Evolutionary conservation across 108 stramenopile genomes (phyloP).

Genomic region (Nannochloropsis granulata): DNA sequence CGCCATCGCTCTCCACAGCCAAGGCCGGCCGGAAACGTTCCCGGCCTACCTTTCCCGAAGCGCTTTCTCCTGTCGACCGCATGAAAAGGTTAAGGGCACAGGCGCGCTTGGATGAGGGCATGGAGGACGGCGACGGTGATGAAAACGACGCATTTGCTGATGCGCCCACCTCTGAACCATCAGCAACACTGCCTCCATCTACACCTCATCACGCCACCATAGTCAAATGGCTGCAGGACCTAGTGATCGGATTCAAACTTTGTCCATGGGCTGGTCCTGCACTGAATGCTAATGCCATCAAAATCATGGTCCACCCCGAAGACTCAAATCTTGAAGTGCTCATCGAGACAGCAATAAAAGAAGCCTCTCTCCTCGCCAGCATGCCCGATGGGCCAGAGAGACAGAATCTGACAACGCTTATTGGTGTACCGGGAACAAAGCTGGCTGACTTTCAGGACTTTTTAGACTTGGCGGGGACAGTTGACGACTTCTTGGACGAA

Average conservation of each 20-base stretch:
- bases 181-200: neutral
- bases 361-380: neutral
- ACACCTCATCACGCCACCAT: neutral
- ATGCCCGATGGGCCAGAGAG: neutral
- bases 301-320: neutral
- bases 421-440: neutral
- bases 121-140: neutral
- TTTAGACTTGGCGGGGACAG: neutral
- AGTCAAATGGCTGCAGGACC: neutral
- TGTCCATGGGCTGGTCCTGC: neutral
- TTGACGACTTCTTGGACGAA: neutral
- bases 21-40: neutral
- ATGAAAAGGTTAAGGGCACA: neutral
- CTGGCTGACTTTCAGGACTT: neutral
- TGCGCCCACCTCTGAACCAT: neutral
- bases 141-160: no score
- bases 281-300: neutral
- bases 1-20: neutral
- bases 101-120: neutral
- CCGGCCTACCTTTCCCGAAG: neutral
- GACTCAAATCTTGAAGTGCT: neutral
- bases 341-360: neutral
- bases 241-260: neutral
- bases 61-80: neutral
- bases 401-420: neutral